Base-by-base conservation (phyloP, 2,329 filamentous ascomycete genomes). In the Xylaria sp. region DNA sequence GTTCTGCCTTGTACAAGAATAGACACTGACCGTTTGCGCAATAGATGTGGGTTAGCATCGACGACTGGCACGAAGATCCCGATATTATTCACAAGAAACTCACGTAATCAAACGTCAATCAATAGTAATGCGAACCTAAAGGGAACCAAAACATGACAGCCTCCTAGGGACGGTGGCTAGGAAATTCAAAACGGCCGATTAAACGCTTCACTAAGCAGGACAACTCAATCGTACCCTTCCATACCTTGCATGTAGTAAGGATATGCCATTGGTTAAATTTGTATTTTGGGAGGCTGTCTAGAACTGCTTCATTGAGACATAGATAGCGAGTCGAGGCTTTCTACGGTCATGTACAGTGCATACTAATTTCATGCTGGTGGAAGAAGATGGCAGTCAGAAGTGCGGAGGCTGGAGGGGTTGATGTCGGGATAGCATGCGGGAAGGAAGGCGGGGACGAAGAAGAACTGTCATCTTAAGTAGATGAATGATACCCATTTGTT, bases 51-150 rank as follows among this genome's bases (percentile, higher is more conserved):
- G 96, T 99, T 78, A 97, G 94, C 82, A 95, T 97, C 79, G 96
- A 98, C 79, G 96, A 99, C 85, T 99, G 96, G 96, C 96, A 99
- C 80, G 96, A 99, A 86, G 97, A 99, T 79, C 96, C 96, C 19
- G 95, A 99, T 78, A 96, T 99, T 76, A 98, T 99, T 79, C 95
- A 98, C 82, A 96, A 93, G 78, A 98, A 97, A 82, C 97, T 98
- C 81, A 94, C 93, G 77, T 98, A 86, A 32, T 21, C 32, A 42
- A 65, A 42, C 65, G 24, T 51, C 51, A 50, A n/a, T 6, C 39
- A 36, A 69, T 47, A 61, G 7, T 9, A 48, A 47, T 42, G 36
- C 11, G 55, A 60, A 51, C 21, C n/a, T 47, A 64, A 64, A 39
- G 30, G 39, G 45, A 50, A 63, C 30, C 24, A 62, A 27, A 54